Evolutionary conservation across 805 yeast species (phyloP).

Genomic region (Yamadazyma paraphyllophila): DNA sequence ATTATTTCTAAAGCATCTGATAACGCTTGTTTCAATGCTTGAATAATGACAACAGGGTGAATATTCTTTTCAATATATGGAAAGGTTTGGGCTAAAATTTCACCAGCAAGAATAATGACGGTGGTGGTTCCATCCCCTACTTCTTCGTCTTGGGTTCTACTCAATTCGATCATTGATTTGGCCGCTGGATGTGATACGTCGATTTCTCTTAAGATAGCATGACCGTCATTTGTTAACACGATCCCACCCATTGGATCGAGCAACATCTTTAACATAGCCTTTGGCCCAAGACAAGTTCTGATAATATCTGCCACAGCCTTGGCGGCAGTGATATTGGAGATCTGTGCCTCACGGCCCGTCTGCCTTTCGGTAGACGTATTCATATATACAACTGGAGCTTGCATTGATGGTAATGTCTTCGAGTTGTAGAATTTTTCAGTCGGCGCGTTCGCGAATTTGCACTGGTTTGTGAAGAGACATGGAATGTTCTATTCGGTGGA

Average conservation of each 20-base stretch:
- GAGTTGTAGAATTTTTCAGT: background rate
- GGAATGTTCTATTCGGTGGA: too few species aligned
- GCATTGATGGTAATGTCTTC: conserved; percentile 24
- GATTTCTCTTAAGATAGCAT: conserved; percentile 94
- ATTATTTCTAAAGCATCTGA: conserved; percentile 88
- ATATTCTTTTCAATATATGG: conserved; percentile 93
- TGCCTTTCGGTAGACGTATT: conserved; percentile 89
- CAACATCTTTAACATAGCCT: conserved; percentile 97
- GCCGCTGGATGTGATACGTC: conserved; percentile 99
- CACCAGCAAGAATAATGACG: conserved; percentile 95
- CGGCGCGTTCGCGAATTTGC: background rate
- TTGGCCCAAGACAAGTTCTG: conserved; percentile 97
- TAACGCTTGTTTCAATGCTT: conserved; percentile 88
- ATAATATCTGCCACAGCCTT: conserved; percentile 97
- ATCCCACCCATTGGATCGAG: conserved; percentile 97
- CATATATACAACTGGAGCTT: conserved; percentile 48
- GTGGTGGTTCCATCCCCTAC: conserved; percentile 99
- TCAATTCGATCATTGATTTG: conserved; percentile 93
- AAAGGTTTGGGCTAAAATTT: conserved; percentile 89
- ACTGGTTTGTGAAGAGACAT: background rate
- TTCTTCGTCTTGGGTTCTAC: conserved; percentile 97
- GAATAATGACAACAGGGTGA: conserved; percentile 95
- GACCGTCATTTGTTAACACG: conserved; percentile 97
- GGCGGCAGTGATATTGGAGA: conserved; percentile 98
- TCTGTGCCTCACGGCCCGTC: conserved; percentile 95